Conservation (phyloP, 768 basidiomycete species). For the Tylopilus cervinicoccineus region DNA sequence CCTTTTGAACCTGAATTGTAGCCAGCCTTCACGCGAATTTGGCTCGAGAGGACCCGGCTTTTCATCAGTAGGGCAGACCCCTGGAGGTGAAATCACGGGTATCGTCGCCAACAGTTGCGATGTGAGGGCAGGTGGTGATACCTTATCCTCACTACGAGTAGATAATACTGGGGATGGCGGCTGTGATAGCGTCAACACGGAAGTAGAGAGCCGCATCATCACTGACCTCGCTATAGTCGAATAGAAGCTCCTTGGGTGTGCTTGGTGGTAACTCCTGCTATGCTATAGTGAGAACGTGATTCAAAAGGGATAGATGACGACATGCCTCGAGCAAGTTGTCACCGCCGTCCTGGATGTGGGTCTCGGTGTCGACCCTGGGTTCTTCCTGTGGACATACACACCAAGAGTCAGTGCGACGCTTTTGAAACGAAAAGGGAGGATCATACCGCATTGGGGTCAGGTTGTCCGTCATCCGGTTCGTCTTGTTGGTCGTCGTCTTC, state of each 20-base stretch:
- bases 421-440: too few relatives aligned
- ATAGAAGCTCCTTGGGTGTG: background rate
- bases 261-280: background rate
- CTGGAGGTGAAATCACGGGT: background rate
- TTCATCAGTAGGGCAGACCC: background rate
- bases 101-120: background rate
- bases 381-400: too few relatives aligned
- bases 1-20: background rate
- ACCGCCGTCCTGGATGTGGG: too few relatives aligned
- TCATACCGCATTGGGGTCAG: too few relatives aligned
- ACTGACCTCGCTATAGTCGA: background rate
- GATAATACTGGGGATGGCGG: background rate
- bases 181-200: background rate
- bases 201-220: background rate
- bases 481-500: background rate
- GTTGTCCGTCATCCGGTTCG: too few relatives aligned
- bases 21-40: background rate
- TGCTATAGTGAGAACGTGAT: background rate
- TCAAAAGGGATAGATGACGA: background rate
- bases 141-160: background rate
- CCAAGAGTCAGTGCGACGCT: too few relatives aligned
- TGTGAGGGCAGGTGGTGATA: too few relatives aligned
- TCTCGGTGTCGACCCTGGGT: too few relatives aligned
- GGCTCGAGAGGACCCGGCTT: too few relatives aligned
- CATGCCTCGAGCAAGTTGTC: background rate